These are phyloP conservation scores for Cutaneotrichosporon spelunceum DNA, from an alignment of 1,284 basidiomycete species.

Conservation along the genomic window DNA sequence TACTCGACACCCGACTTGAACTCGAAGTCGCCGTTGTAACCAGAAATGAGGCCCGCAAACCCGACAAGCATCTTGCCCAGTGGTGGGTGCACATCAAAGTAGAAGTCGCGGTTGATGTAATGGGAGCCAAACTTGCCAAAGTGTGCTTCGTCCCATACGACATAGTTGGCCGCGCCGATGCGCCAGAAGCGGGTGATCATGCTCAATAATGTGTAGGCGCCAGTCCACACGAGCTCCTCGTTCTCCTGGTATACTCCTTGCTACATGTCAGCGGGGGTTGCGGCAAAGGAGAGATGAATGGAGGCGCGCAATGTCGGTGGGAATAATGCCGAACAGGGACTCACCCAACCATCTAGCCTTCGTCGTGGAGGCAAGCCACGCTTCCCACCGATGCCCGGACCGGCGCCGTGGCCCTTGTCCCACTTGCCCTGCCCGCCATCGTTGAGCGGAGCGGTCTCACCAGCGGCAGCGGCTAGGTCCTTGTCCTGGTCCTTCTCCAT, in stretches of 20 bases:
- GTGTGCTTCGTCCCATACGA: slow-evolving; percentile 99
- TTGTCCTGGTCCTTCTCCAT: slow-evolving; percentile 20
- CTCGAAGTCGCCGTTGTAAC: slow-evolving; percentile 88
- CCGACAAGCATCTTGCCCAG: slow-evolving; percentile 99
- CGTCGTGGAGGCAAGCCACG: slow-evolving; percentile 44
- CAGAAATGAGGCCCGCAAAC: slow-evolving; percentile 81
- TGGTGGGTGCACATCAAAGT: slow-evolving; percentile 81
- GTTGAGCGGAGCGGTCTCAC: slow-evolving; percentile 28
- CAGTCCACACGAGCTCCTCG: slow-evolving; percentile 73
- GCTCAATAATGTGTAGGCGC: slow-evolving; percentile 84
- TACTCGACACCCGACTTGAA: slow-evolving; percentile 91
- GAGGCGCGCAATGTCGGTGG: background rate
- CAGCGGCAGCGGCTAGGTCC: background rate
- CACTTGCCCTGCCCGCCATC: slow-evolving; percentile 45
- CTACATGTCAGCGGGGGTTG: slow-evolving; percentile 48
- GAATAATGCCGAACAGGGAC: slow-evolving; percentile 13
- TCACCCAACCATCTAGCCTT: slow-evolving; percentile 43
- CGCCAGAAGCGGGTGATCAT: slow-evolving; percentile 93
- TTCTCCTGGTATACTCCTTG: slow-evolving; percentile 76
- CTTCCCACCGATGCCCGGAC: slow-evolving; percentile 42
- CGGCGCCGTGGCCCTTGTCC: slow-evolving; percentile 46
- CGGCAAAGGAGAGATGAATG: background rate
- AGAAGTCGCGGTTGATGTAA: slow-evolving; percentile 63
- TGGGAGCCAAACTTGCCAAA: slow-evolving; percentile 96
- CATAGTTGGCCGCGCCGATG: slow-evolving; percentile 80